Base-by-base conservation (phyloP, 306 rosid genomes). In the Acmispon strigosus region DNA sequence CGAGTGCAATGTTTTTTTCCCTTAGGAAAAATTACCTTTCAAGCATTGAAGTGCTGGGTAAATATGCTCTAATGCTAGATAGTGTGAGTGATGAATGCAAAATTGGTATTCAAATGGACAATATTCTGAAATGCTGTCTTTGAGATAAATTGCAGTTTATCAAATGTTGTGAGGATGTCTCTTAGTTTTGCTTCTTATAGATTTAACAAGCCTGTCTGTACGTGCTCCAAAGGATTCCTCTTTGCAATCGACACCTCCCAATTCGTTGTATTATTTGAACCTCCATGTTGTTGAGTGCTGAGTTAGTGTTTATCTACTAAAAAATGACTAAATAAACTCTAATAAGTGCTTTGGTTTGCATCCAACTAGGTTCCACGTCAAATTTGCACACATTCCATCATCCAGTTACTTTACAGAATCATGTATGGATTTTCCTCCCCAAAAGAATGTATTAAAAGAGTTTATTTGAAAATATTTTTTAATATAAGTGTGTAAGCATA, bases 41-140 rank as follows among this genome's bases (percentile, higher is more conserved):
- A 69, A 54, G 76, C 56, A 60, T 53, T 62, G 56, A 29, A 54
- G 62, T 75, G 50, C 6, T 48, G 6, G 22, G 19, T 48, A 64
- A 17, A 29, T 14, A 48, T 43, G 13, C 45, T 27, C 0, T 27
- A 27, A 3, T 27, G 32, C 32, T 27, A 27, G 32, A 27, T 27
- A 27, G 4, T 27, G 32, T 2, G 32, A 27, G 32, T 27, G 32
- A 27, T 27, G 32, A 32, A 32, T 32, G 37, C 37, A 32, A 32
- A 32, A 32, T 32, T 32, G 37, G 37, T 32, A 32, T 32, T 32
- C 8, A 32, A 32, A 32, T 5, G 12, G 60, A 37, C 39, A 64
- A 37, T 62, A 19, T 70, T 62, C 13, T 45, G 13, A 63, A 27
- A 9, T 29, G 5, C 52, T 61, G 54, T 54, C 41, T 18, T 60